Evolutionary conservation across 768 basidiomycete species (phyloP), one percentile per base, ranked within the genome.

Genomic region (Pulveroboletus sp.): DNA sequence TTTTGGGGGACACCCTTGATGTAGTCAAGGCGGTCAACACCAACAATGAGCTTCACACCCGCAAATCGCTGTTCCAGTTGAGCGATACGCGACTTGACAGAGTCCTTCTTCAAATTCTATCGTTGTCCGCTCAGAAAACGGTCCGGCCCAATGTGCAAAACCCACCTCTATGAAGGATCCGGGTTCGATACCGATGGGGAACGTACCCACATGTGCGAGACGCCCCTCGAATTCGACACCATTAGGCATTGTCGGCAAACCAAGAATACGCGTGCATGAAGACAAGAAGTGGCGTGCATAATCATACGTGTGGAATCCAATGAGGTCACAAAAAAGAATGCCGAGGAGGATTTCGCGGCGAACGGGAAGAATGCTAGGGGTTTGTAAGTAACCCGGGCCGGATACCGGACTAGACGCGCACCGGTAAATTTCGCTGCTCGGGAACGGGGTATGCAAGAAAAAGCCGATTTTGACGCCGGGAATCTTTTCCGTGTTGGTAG

Each of bases 1-100:
- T 99, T 99, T 68, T 99, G 97, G 2, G 97, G 97, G 29, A 99
- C 93, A 62, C 97, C 97, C 77, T 99, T 99, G 84, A 99, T 98
- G 72, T 99, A 99, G 67, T 99, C 97, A 45, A 99, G 78, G 38
- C 97, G 86, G 68, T 99, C 97, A 23, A 99, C 97, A 43, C 97
- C 97, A 55, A 98, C 93, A 65, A 99, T 97, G 61, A 99, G 86
- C 70, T 97, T 97, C 64, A 92, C 89, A 40, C 90, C 95, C 38
- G 85, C 80, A 69, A 98, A 99, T 40, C 94, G 84, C 52, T 89
- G 84, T 69, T 94, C 87, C 23, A 99, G 79, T 51, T 85, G 80
- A 38, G 78, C 64, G 52, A 98, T 82, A 33, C 97, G 87, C 52
- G 81, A 77, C 61, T 83, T 77, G n/a, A 99, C 94, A 5, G 81